Base-by-base conservation (phyloP, 306 rosid genomes). In the Carpinus fangiana region DNA sequence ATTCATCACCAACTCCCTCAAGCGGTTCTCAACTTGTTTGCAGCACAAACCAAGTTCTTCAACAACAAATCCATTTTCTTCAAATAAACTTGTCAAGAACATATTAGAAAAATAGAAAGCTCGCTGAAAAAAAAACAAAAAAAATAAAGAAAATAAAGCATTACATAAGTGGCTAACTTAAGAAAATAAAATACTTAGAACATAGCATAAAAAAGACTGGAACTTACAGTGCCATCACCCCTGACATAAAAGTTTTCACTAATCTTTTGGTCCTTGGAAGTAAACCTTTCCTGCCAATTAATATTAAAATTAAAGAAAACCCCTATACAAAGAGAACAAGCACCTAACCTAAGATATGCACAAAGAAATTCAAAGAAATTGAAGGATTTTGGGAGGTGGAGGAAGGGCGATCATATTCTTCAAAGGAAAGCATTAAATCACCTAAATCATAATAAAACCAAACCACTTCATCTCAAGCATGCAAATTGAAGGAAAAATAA, bases 181-280 rank as follows among this genome's bases (percentile, higher is more conserved):
- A 20, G 56, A 41, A 74, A 77, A 54, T 53, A 61, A 54, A 61
- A 36, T 16, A 70, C 36, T 51, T 7, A 51, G 14, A 71, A 50
- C 48, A 41, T 57, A 65, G 57, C 73, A 73, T 51, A 57, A 75
- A 64, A 46, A 73, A 50, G 70, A 53, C 76, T 21, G 76, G 76
- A 72, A 85, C 98, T 88, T 86, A 92, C 98, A 76, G 98, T 95
- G 82, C 98, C 98, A 54, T 93, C 98, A 65, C 97, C 98, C 80
- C 98, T 88, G 78, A 91, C 98, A 74, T 90, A 92, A 76, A 95
- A 91, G 78, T 93, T 93, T 77, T 93, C 97, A 70, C 97, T 87
- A 41, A 95, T 91, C 90, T 86, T 91, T 77, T 90, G 97, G 82
- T 93, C 98, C 88, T 92, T 95, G 88, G 91, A 45, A 55, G 88